Conservation (phyloP, 306 rosid genomes). For the Cicer yamashitae region DNA sequence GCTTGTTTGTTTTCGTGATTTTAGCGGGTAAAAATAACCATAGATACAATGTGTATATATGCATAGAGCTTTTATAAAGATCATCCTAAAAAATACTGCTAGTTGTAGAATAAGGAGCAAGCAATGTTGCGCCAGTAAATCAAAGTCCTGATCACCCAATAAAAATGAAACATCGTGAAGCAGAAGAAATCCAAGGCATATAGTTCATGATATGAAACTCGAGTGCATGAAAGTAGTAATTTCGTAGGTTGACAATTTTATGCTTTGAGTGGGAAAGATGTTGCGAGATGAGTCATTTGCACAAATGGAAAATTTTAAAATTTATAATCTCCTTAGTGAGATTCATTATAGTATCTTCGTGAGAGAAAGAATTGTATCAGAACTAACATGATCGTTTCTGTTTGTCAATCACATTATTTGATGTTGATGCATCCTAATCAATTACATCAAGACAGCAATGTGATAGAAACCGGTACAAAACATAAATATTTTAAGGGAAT, state of each 20-base stretch:
- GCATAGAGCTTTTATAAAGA: conserved; percentile 5
- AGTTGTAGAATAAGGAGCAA: not conserved
- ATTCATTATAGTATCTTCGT: conserved; percentile 1
- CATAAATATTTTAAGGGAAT: too few relatives aligned
- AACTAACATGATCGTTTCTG: not conserved
- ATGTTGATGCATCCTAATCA: not conserved
- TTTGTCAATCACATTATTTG: not conserved
- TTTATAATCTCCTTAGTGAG: not conserved
- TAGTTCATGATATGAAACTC: conserved; percentile 1
- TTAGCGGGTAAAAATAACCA: not conserved
- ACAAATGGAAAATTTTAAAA: not conserved
- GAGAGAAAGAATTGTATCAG: not conserved
- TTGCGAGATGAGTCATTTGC: not conserved
- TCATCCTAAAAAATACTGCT: conserved; percentile 6
- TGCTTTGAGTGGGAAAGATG: not conserved
- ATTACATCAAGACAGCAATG: too few relatives aligned
- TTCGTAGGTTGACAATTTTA: not conserved
- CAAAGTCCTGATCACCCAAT: not conserved
- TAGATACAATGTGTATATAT: not conserved
- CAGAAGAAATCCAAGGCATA: conserved; percentile 23
- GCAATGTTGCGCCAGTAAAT: not conserved
- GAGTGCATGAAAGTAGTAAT: conserved; percentile 6
- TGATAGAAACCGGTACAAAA: too few relatives aligned
- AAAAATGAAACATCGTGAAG: not conserved
- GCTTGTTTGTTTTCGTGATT: conserved; percentile 9